Percentiles rank a stretch among this genome's conserved stretches.
phyloP scores from a whole-genome alignment of 1,284 basidiomycete species.

The Chalciporus sp. region DNA sequence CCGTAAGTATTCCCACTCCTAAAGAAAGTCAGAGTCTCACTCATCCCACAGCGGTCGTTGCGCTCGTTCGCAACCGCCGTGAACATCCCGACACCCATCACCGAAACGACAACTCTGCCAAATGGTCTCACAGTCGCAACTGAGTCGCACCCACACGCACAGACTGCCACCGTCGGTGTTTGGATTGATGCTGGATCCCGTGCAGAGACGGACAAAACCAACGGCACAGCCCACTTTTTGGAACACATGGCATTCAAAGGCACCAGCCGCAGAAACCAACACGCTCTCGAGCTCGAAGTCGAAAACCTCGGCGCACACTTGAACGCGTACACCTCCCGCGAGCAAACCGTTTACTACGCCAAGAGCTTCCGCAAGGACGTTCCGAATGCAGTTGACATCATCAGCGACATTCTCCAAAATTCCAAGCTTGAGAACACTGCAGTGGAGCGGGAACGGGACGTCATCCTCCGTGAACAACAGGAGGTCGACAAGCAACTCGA shows the following conservation, averaged over 20 bases:
- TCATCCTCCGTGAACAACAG: constrained; percentile 97
- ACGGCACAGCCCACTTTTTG: constrained; percentile 97
- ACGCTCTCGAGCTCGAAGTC: constrained; percentile 94
- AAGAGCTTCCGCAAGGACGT: constrained; percentile 99
- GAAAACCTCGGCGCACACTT: constrained; percentile 98
- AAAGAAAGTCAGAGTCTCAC: constrained; percentile 9
- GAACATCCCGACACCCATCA: constrained; percentile 71
- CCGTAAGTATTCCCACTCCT: constrained; percentile 42
- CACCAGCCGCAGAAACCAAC: constrained; percentile 88
- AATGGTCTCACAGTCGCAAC: constrained; percentile 94
- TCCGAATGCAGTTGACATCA: constrained; percentile 90
- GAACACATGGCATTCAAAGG: constrained; percentile 99
- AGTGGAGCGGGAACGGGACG: constrained; percentile 95
- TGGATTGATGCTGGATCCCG: constrained; percentile 99
- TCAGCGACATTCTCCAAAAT: constrained; percentile 98
- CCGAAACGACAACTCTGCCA: constrained; percentile 85
- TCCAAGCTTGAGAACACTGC: constrained; percentile 90
- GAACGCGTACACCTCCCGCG: constrained; percentile 98
- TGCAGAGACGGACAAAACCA: constrained; percentile 92
- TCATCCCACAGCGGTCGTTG: constrained; percentile 37
- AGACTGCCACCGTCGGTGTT: constrained; percentile 97
- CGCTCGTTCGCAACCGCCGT: constrained; percentile 73
- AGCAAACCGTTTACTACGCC: constrained; percentile 99
- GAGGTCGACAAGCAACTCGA: constrained; percentile 99
- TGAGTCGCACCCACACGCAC: constrained; percentile 91